A percentile compares a stretch with the other conserved stretches of the same genome.
Conservation (phyloP, 2,329 filamentous ascomycete genomes). For the Penicillium sp. region DNA sequence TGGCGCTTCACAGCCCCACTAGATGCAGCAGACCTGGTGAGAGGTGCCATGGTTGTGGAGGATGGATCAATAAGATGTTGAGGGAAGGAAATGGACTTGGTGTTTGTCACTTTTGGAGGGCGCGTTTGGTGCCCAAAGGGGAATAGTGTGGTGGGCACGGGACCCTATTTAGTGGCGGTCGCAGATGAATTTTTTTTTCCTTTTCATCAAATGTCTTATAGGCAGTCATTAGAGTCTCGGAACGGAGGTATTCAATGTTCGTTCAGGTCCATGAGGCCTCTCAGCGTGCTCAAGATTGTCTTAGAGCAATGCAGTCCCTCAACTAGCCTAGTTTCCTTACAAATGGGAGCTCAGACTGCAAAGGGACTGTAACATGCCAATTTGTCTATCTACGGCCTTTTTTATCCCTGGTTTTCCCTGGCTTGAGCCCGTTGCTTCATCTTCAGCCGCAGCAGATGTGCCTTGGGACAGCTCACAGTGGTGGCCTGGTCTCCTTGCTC, state of each 20-base stretch:
- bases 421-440: conserved; percentile 64
- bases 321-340: conserved; percentile 58
- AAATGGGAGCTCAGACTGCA: conserved; percentile 51
- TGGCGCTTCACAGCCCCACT: conserved; percentile 10
- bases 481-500: conserved; percentile 68
- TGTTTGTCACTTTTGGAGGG: conserved; percentile 31
- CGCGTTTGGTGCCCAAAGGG: conserved; percentile 27
- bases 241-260: conserved; percentile 81
- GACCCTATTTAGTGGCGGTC: conserved; percentile 20
- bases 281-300: conserved; percentile 96
- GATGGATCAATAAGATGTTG: conserved; percentile 14
- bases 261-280: conserved; percentile 81
- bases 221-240: conserved; percentile 99
- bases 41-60: conserved; percentile 39
- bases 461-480: conserved; percentile 79
- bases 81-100: conserved; percentile 21
- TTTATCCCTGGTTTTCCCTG: conserved; percentile 12
- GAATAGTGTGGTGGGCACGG: conserved; percentile 31
- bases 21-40: conserved; percentile 32
- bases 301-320: conserved; percentile 74
- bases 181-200: conserved; percentile 41
- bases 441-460: conserved; percentile 71
- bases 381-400: conserved; percentile 5
- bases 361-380: conserved; percentile 43
- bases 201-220: conserved; percentile 54